phyloP scores from a whole-genome alignment of 495 filamentous ascomycete species.

The Aspergillus olivimuriae region DNA sequence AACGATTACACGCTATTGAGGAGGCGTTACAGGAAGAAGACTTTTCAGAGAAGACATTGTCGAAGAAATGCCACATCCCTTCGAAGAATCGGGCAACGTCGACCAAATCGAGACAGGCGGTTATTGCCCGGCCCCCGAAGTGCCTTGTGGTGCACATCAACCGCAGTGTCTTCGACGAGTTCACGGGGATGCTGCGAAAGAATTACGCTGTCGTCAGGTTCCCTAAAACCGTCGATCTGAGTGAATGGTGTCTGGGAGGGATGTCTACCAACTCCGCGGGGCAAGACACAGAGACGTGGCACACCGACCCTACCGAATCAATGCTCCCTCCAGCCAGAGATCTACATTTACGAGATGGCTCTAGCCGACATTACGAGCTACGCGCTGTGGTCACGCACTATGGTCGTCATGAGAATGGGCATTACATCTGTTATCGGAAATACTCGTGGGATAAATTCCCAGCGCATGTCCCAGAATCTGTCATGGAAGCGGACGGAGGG shows the following conservation, averaged over 20 bases:
- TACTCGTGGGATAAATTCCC: conserved; percentile 41
- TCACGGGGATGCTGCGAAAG: conserved; percentile 69
- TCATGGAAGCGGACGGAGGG: conserved; percentile 30
- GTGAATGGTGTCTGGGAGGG: conserved; percentile 69
- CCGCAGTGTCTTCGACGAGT: conserved; percentile 82
- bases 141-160: conserved; percentile 84
- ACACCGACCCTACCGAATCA: conserved; percentile 53
- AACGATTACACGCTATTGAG: conserved; percentile 56
- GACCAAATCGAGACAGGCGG: conserved; percentile 84
- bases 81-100: conserved; percentile 59
- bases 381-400: conserved; percentile 84
- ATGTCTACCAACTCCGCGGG: conserved; percentile 14
- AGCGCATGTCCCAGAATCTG: conserved; percentile 29
- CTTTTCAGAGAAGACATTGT: conserved; percentile 69
- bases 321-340: conserved; percentile 56
- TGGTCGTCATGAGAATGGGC: conserved; percentile 88
- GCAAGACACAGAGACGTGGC: conserved; percentile 55
- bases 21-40: conserved; percentile 70
- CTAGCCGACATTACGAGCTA: conserved; percentile 66
- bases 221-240: conserved; percentile 65
- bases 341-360: conserved; percentile 24
- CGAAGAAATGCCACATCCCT: conserved; percentile 65
- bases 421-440: conserved; percentile 86
- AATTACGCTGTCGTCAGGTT: conserved; percentile 75
- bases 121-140: conserved; percentile 72